Evolutionary conservation across 306 rosid species (phyloP), one percentile per base, ranked within the genome.

Genomic region (Arachis stenosperma): DNA sequence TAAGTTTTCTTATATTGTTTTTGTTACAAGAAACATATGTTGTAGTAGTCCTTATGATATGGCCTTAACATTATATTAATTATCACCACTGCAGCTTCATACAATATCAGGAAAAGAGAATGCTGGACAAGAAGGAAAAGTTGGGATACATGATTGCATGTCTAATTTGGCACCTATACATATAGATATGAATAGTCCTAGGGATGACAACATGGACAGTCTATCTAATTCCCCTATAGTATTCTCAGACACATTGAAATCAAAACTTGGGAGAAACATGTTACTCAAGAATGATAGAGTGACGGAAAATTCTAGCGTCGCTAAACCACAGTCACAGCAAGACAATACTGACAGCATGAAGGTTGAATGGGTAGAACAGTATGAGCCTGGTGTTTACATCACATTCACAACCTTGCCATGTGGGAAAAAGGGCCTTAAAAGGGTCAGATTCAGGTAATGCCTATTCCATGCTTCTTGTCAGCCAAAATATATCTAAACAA

Each of bases 371-470:
- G 87, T 86, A 15, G 94, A 86, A 67, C 89, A 90, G 69, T 84
- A 81, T 80, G 90, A 86, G 65, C 81, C 88, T 22, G 98, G 98
- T 37, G 98, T 90, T 8, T 85, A 86, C 74, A 73, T 92, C 63
- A 90, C 98, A 64, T 76, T 92, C 12, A 83, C 87, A 68, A 73
- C 65, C 59, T 86, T 86, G 66, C 87, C 89, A 57, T 83, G 84
- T 43, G 98, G 94, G n/a, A 84, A 79, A 62, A 86, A 75, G 74
- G 89, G 89, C 62, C 77, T 92, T 11, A 90, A 88, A 82, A 75
- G 96, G 75, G 92, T 92, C 82, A 85, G 92, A 79, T 92, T 90
- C 67, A 88, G 98, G 98, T 92, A 79, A 71, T 42, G 42, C 58
- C 44, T 52, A 51, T 44, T 39, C 22, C 48, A 3, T n/a, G 37